These are phyloP conservation scores for Citrullus colocynthis DNA, from an alignment of 306 rosid species.

Conservation along the genomic window DNA sequence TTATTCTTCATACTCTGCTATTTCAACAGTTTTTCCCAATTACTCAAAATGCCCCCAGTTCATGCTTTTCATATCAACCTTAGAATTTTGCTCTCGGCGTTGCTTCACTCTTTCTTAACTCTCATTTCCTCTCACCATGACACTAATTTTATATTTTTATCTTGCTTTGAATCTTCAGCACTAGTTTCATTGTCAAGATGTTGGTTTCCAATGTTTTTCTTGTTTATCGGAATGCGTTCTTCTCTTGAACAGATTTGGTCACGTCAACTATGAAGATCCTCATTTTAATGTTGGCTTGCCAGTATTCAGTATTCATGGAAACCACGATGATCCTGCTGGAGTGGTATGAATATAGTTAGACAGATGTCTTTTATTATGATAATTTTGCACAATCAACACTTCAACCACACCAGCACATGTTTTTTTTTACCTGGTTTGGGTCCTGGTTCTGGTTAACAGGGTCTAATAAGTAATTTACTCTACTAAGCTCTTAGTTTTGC, in stretches of 20 bases:
- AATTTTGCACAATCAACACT: not conserved
- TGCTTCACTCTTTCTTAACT: not conserved
- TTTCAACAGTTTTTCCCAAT: not conserved
- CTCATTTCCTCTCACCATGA: not conserved
- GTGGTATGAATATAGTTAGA: slow-evolving; percentile 50
- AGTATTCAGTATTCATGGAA: slow-evolving; percentile 94
- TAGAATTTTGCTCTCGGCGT: not conserved
- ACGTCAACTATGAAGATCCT: slow-evolving; percentile 95
- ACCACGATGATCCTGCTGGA: slow-evolving; percentile 98
- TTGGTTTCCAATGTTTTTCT: not conserved
- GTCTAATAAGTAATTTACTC: not conserved
- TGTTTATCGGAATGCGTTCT: not conserved
- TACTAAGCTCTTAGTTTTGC: not conserved
- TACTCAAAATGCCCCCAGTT: not conserved
- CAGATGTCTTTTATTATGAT: not conserved
- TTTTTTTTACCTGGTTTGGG: not conserved
- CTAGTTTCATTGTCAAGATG: not conserved
- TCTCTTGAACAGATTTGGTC: slow-evolving; percentile 62
- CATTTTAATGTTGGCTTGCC: slow-evolving; percentile 96
- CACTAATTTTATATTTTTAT: not conserved
- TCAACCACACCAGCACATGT: not conserved
- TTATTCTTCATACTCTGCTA: not conserved
- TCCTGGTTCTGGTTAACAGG: not conserved
- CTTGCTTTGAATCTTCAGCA: not conserved
- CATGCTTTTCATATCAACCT: not conserved